Evolutionary conservation across 768 basidiomycete genomes (phyloP), one percentile per base, ranked within the genome.

Genomic region (Udeniomyces megalosporus): DNA sequence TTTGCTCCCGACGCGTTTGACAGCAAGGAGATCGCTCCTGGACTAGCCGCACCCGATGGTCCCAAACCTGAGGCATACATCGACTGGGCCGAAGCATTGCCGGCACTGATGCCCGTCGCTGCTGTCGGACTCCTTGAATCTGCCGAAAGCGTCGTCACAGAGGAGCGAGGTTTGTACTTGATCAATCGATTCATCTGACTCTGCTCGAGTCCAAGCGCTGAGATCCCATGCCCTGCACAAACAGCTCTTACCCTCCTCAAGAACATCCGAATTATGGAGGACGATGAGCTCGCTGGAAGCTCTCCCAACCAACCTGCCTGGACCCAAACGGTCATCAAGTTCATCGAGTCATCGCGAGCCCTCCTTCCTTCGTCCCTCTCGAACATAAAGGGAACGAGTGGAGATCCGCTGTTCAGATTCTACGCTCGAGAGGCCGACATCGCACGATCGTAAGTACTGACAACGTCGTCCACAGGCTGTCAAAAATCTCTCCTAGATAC

Each of bases 221-320:
- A n/a, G n/a, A n/a, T n/a, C n/a, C n/a, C n/a, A n/a, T n/a, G n/a
- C n/a, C 38, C 17, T 42, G 8, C 38, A 8, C 22, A 10, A 3
- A 3, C 68, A 92, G 90, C 87, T 35, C 85, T 85, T 64, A 81
- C 84, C 63, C 78, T 93, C 20, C 79, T 97, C 48, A 78, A 80
- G 52, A 91, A 95, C 70, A 77, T 99, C 44, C 82, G 91, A 66
- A 91, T 91, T 77, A 93, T 95, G 90, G 87, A 91, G 42, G 88
- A 90, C 51, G 80, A 82, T 22, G 78, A 77, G 17, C 72, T 78
- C 1, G 71, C 79, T 3, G 69, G 17, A 8, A 42, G 38, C 17
- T 42, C 38, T 17, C 10, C 38, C 38, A 17, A 42, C 17, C 38
- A 42, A 42, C 38, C 38, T 42, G 48, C 28, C n/a, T 50, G 48